Base-by-base conservation (phyloP, 257 asterid species). In the Thymus quinquecostatus region DNA sequence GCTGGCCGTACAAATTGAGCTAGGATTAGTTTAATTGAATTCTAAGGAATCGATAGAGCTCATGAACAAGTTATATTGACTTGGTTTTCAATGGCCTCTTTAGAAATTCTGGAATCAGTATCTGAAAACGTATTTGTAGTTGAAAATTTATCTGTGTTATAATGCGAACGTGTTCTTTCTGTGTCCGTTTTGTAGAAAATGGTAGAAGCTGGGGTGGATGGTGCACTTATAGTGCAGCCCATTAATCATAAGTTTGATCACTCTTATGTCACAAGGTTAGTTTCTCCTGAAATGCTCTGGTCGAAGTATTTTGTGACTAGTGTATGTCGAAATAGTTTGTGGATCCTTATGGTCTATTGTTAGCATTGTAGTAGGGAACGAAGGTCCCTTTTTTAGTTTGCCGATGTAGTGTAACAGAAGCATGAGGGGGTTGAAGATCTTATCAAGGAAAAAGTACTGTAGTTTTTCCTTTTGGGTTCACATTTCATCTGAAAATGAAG, bases 161-260 rank as follows among this genome's bases (percentile, higher is more conserved):
- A 54, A 21, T 21, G 11, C 63, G 41, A 56, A 53, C 3, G 12
- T 29, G 55, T 5, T 66, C 6, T 36, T 6, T 14, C 21, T 48
- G 6, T 30, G 10, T 28, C 10, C 10, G 29, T 64, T 76, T 10
- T 75, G 40, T 81, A 92, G 97, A 59, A 84, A 72, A 92, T 92
- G 97, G 86, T 75, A 59, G 88, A 89, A 60, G 96, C 92, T 73
- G 92, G 87, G 7, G 97, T 92, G 13, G 96, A 84, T 79, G 98
- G 92, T 66, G 96, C 98, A 34, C 90, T 92, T 75, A 84, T 92
- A 66, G 98, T 92, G 79, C 98, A 92, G 81, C 98, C 98, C 44
- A 89, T 92, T 66, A 89, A 85, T 78, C 94, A 92, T 67, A 88
- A 82, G 82, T 92, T 86, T 65, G 97, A 92, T 85, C 98, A 92